These are phyloP conservation scores for Lasiosphaeria ovina DNA, from an alignment of 495 filamentous ascomycete species.

Conservation along the genomic window DNA sequence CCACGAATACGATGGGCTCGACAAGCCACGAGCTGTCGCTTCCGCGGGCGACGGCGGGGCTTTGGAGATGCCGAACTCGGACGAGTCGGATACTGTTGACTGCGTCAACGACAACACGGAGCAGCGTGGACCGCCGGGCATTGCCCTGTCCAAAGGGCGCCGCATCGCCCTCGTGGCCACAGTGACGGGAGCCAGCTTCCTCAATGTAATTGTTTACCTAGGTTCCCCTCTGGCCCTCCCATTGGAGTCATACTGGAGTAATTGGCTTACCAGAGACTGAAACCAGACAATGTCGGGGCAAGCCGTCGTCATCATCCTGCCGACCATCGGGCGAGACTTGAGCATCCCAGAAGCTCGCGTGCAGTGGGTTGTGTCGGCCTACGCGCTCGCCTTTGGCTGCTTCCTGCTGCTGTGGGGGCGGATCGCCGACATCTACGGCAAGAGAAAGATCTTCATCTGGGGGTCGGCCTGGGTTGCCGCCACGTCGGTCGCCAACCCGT, in stretches of 20 bases:
- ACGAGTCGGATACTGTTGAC: constrained; percentile 16
- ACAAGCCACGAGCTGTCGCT: too few species aligned
- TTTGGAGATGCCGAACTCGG: constrained; percentile 16
- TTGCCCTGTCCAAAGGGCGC: constrained; percentile 45
- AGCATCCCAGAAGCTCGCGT: constrained; percentile 53
- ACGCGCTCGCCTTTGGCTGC: constrained; percentile 63
- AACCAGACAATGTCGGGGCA: constrained; percentile 57
- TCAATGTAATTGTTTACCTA: constrained; percentile 43
- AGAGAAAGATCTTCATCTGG: constrained; percentile 63
- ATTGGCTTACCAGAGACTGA: background rate
- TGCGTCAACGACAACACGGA: background rate
- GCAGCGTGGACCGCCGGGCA: constrained; percentile 21
- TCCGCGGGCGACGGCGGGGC: too few species aligned
- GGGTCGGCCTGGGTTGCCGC: constrained; percentile 64
- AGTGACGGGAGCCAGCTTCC: constrained; percentile 53
- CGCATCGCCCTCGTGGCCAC: constrained; percentile 49
- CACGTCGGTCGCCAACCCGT: constrained; percentile 62
- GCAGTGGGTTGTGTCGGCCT: constrained; percentile 64
- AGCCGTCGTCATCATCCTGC: constrained; percentile 60
- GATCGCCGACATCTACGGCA: constrained; percentile 71
- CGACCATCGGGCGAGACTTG: constrained; percentile 54
- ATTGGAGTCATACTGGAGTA: background rate
- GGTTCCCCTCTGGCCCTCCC: background rate
- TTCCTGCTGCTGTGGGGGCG: constrained; percentile 73
- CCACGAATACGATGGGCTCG: too few species aligned